Evolutionary conservation across 2,329 filamentous ascomycete species (phyloP), one percentile per base, ranked within the genome.

Genomic region (Exophiala xenobiotica): DNA sequence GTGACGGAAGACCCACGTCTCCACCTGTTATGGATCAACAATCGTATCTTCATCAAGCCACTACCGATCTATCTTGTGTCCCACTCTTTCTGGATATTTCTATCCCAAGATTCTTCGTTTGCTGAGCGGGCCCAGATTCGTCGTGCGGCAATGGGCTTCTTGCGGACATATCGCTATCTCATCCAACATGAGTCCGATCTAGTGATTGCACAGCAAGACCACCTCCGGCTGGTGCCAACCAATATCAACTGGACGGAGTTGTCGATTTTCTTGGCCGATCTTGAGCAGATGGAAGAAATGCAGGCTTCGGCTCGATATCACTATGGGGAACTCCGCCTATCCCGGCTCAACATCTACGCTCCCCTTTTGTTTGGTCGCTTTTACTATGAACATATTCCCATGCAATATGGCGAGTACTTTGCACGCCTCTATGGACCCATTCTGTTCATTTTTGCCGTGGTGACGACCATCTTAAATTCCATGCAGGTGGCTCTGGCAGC

Each of bases 271-370:
- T 77, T 74, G 75, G 69, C 66, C 24, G 29, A n/a, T 2, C 63
- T 73, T 16, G 52, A 68, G 35, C 54, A 46, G 38, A 61, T 67
- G 38, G 16, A 57, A 1, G 61, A 68, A 42, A 3, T 38, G 6
- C 52, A 51, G 11, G 65, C 68, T 3, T 68, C 44, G 33, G 53
- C 54, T n/a, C 65, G 74, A 16, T 76, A 74, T 57, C 51, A 58
- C 26, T 77, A 70, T 51, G 72, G 74, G 18, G 73, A 77, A 59
- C 63, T 76, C 26, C 67, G 73, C 1, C 65, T 76, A 8, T 65
- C 66, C 4, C 65, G 73, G 22, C 61, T 77, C 14, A 74, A 79
- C 23, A 60, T 69, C 5, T 67, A 66, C 35, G 44, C 29, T 16
- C 26, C 26, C 3, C 9, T 47, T 11, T 37, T 47, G 27, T 24